Conservation (phyloP, 2,329 filamentous ascomycete genomes). For the Pochonia chlamydosporia region DNA sequence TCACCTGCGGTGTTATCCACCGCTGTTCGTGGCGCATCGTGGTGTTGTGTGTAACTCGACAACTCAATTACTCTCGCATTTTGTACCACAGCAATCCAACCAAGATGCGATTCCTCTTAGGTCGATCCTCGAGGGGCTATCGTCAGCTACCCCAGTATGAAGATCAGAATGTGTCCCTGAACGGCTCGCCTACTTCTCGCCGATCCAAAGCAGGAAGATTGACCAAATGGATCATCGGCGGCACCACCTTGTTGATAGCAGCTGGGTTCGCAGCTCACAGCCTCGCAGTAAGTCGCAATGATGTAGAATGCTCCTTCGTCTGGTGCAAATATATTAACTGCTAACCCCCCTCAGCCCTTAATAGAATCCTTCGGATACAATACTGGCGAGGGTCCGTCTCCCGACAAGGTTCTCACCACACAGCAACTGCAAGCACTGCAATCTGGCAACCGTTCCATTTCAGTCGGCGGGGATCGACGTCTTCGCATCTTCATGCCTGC, state of each 20-base stretch:
- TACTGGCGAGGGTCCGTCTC: neutral
- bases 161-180: neutral
- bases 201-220: neutral
- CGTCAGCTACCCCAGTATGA: conserved; percentile 2
- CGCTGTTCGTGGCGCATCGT: too few relatives aligned
- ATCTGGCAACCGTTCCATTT: conserved; percentile 1
- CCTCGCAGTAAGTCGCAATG: neutral
- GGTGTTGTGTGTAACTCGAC: too few relatives aligned
- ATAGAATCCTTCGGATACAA: neutral
- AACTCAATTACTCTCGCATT: too few relatives aligned
- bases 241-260: neutral
- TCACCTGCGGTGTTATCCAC: too few relatives aligned
- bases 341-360: too few relatives aligned
- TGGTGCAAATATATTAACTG: too few relatives aligned
- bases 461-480: conserved; percentile 15
- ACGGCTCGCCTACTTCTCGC: neutral
- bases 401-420: neutral
- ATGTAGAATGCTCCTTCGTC: neutral
- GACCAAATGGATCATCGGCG: neutral
- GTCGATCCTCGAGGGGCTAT: neutral
- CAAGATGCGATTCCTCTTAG: conserved; percentile 1
- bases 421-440: conserved; percentile 4
- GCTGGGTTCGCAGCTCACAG: neutral
- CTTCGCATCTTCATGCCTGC: conserved; percentile 33
- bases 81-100: neutral